phyloP scores from a whole-genome alignment of 805 yeast species.

The Candida qinlingensis region DNA sequence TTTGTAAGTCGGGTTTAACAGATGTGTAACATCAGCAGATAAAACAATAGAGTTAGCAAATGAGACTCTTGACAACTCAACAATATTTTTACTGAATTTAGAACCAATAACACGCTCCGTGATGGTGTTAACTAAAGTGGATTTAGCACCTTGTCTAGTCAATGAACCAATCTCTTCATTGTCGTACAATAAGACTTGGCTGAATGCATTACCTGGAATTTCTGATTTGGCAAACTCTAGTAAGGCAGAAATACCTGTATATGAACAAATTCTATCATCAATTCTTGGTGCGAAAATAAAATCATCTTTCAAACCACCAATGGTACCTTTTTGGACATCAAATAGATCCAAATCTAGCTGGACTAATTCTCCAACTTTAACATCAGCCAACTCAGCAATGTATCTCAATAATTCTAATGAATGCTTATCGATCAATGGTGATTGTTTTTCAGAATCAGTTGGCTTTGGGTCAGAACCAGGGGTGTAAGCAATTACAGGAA shows the following conservation, averaged over 20 bases:
- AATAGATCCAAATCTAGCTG: conserved; percentile 74
- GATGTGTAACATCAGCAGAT: conserved; percentile 82
- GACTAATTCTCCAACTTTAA: conserved; percentile 54
- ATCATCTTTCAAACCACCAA: conserved; percentile 75
- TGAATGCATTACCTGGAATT: conserved; percentile 36
- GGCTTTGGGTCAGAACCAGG: conserved; percentile 37
- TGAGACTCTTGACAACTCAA: conserved; percentile 30
- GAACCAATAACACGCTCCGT: conserved; percentile 46
- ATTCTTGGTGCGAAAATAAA: conserved; percentile 78
- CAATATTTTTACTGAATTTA: conserved; percentile 14
- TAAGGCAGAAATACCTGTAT: conserved; percentile 60
- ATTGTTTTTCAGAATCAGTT: conserved; percentile 51
- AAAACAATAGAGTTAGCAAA: conserved; percentile 75
- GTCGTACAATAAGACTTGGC: conserved; percentile 63
- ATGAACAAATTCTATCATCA: conserved; percentile 81
- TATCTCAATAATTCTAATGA: conserved; percentile 63
- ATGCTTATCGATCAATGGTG: conserved; percentile 70
- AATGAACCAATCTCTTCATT: conserved; percentile 83
- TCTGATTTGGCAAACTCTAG: conserved; percentile 38
- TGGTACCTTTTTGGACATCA: conserved; percentile 73
- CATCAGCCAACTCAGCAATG: conserved; percentile 55
- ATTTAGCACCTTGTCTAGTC: conserved; percentile 77
- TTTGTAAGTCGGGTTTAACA: conserved; percentile 73
- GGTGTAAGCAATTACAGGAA: conserved; percentile 68
- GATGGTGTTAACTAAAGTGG: conserved; percentile 65